phyloP scores from a whole-genome alignment of 306 rosid species.

The Dalbergia oliveri region DNA sequence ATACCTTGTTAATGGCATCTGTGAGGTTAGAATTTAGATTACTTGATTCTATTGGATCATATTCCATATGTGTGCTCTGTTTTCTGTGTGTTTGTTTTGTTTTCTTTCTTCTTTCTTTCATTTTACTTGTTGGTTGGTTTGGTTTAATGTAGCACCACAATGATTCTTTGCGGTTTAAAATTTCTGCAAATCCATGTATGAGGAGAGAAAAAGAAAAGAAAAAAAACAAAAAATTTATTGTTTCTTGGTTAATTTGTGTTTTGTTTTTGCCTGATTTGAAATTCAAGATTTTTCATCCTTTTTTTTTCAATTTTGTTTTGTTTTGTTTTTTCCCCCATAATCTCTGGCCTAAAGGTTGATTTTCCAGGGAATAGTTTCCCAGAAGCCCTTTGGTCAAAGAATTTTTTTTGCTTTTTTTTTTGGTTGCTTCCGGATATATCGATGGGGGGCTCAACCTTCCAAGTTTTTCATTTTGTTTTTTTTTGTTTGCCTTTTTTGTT shows the following conservation, averaged over 20 bases:
- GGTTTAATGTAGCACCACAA: neutral
- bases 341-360: constrained; percentile 3
- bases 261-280: constrained; percentile 38
- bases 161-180: neutral
- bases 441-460: constrained; percentile 18
- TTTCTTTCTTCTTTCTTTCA: constrained; percentile 13
- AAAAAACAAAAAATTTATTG: neutral
- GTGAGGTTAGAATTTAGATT: constrained; percentile 72
- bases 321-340: neutral
- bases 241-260: constrained; percentile 16
- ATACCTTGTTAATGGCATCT: constrained; percentile 88
- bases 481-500: neutral
- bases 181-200: constrained; percentile 26
- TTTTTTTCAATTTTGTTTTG: neutral
- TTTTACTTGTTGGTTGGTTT: constrained; percentile 21
- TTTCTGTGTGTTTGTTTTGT: neutral
- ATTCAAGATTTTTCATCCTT: neutral
- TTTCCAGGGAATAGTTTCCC: constrained; percentile 35
- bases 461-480: neutral
- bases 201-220: neutral
- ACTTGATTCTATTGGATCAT: neutral
- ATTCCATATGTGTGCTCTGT: constrained; percentile 22
- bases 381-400: constrained; percentile 1
- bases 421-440: constrained; percentile 37
- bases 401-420: constrained; percentile 3